phyloP scores from a whole-genome alignment of 2,329 filamentous ascomycete species.

The Simplicillium sp. region DNA sequence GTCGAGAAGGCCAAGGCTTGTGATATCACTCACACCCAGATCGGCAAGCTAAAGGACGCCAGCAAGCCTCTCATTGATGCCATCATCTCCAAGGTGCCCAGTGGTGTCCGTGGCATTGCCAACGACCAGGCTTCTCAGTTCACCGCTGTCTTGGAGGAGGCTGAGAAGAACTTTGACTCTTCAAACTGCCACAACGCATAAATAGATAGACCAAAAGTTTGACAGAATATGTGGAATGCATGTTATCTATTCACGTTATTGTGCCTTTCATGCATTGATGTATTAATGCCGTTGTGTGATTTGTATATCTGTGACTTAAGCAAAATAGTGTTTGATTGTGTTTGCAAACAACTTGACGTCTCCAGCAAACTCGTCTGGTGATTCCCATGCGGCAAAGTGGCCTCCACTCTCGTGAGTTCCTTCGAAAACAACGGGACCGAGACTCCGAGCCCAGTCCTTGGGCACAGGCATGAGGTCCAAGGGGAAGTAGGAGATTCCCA shows the following conservation, averaged over 20 bases:
- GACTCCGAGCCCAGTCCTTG: conserved; percentile 43
- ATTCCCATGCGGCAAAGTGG: conserved; percentile 53
- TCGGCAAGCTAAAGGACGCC: conserved; percentile 9
- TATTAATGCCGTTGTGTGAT: too few relatives aligned
- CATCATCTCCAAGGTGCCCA: conserved; percentile 14
- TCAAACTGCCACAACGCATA: conserved; percentile 14
- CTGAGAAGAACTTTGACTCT: conserved; percentile 10
- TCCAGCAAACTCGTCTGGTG: conserved; percentile 38
- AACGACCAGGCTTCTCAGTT: conserved; percentile 12
- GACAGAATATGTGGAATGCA: too few relatives aligned
- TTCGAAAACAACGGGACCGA: conserved; percentile 53
- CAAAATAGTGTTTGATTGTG: too few relatives aligned
- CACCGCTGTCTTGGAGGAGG: conserved; percentile 9
- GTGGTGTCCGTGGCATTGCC: conserved; percentile 12
- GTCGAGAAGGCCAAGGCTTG: conserved; percentile 15
- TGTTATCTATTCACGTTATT: too few relatives aligned
- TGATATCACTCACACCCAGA: conserved; percentile 11
- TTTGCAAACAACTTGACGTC: conserved; percentile 31
- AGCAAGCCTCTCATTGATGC: conserved; percentile 14
- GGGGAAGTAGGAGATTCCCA: conserved; percentile 46
- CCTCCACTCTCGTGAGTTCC: conserved; percentile 39
- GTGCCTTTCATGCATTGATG: too few relatives aligned
- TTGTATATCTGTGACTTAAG: too few relatives aligned
- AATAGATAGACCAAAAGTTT: conserved; percentile 4
- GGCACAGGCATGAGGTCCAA: conserved; percentile 47